Evolutionary conservation across 192 early-diverging fungal genomes (phyloP), one percentile per base, ranked within the genome.

Genomic region (Backusella westeae): DNA sequence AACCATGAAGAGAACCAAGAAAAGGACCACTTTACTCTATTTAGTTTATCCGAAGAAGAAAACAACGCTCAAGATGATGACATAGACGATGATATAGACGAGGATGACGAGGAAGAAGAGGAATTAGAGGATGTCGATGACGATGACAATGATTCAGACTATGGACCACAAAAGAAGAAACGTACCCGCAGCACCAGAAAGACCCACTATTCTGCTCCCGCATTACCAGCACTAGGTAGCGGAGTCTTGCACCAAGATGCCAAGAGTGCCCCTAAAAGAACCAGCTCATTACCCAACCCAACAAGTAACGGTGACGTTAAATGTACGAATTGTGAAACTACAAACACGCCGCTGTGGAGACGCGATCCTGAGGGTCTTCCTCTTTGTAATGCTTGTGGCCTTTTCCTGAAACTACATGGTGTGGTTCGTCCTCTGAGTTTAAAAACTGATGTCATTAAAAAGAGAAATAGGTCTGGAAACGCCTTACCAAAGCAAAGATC

Each of bases 371-470:
- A 89, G 34, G 97, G 96, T 34, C 89, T 91, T 63, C 87, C 94
- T 9, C 88, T 98, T 9, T 98, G 97, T 80, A 98, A 98, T 71
- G 96, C 96, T 0, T 98, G 97, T 82, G 97, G 96, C 0, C 86
- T 98, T 69, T 98, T 92, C 83, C 90, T 89, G 76, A 98, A 97
- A 85, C 89, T 98, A 23, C 97, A 98, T 81, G 93, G 92, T n/a
- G 87, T 90, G 19, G 81, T 86, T 12, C 84, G 97, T 46, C 97
- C 97, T 6, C 84, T 92, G 39, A 89, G 89, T 69, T 87, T 98
- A 80, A 94, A 93, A 78, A 91, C 91, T 0, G 91, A 94, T 74
- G 91, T 95, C 6, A 94, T 98, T 69, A 86, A 91, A 78, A 94
- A 94, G 65, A 88, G 97, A 53, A 96, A 96, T 79, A 87, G 97